Percentiles rank a stretch among this genome's conserved stretches.
Conservation (phyloP, 208 protist genomes). For the Vickermania spadyakhi region DNA sequence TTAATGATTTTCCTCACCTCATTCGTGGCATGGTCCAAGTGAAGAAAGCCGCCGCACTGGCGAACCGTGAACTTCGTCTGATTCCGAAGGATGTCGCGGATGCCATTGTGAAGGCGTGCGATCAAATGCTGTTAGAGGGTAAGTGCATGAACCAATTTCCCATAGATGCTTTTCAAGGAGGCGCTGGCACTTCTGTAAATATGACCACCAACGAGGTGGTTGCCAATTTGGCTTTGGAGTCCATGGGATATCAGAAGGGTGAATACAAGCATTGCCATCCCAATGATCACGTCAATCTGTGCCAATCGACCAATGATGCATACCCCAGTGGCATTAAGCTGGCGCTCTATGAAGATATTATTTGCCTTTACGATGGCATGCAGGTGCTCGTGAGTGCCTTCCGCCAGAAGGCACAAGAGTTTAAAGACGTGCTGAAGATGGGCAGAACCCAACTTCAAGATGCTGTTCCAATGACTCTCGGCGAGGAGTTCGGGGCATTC, state of each 20-base stretch:
- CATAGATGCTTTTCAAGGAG: slow-evolving; percentile 52
- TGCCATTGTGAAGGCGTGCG: slow-evolving; percentile 15
- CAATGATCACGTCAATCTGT: slow-evolving; percentile 91
- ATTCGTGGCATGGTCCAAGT: slow-evolving; percentile 16
- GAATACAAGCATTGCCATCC: slow-evolving; percentile 81
- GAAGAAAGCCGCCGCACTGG: slow-evolving; percentile 13
- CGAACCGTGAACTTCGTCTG: slow-evolving; percentile 12
- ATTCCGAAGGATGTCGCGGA: slow-evolving; percentile 11
- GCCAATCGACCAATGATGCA: slow-evolving; percentile 76
- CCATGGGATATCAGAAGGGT: slow-evolving; percentile 67
- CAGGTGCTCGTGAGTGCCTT: slow-evolving; percentile 14
- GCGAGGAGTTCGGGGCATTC: slow-evolving; percentile 77
- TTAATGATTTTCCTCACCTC: slow-evolving; percentile 14
- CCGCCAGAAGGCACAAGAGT: slow-evolving; percentile 44
- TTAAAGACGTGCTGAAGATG: slow-evolving; percentile 83
- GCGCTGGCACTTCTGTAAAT: slow-evolving; percentile 90
- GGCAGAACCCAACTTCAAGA: slow-evolving; percentile 91
- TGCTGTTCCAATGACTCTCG: slow-evolving; percentile 86
- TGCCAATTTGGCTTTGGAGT: slow-evolving; percentile 76
- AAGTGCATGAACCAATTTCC: slow-evolving; percentile 14
- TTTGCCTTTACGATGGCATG: slow-evolving; percentile 9
- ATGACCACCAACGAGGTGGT: slow-evolving; percentile 94
- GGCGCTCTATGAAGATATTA: slow-evolving; percentile 9
- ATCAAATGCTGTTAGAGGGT: slow-evolving; percentile 9
- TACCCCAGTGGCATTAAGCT: slow-evolving; percentile 25